A percentile compares a stretch with the other conserved stretches of the same genome.
Conservation (phyloP, 768 basidiomycete species). For the Leucosporidium creatinivorum region DNA sequence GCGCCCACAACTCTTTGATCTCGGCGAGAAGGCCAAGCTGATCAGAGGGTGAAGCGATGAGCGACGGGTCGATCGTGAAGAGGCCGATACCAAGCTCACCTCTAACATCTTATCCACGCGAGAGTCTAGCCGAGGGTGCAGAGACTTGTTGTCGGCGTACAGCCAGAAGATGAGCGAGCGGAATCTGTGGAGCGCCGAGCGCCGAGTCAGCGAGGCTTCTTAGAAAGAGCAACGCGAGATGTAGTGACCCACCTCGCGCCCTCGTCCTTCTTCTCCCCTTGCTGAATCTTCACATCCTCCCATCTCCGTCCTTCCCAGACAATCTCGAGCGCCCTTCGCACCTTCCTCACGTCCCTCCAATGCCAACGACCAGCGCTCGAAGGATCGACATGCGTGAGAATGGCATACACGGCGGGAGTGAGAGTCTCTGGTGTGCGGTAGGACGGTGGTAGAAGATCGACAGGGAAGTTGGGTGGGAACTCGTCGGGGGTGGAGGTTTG, state of each 20-base stretch:
- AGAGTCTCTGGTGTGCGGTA: constrained; percentile 19
- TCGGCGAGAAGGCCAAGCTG: constrained; percentile 76
- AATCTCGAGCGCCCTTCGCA: constrained; percentile 67
- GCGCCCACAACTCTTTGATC: constrained; percentile 46
- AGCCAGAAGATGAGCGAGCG: constrained; percentile 85
- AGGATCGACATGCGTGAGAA: constrained; percentile 65
- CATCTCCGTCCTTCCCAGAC: constrained; percentile 61
- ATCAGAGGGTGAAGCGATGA: neutral
- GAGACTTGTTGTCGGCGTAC: constrained; percentile 58
- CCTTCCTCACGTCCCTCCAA: constrained; percentile 89
- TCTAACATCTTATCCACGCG: constrained; percentile 86
- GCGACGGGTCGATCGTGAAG: too few species aligned
- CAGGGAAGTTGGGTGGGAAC: constrained; percentile 29
- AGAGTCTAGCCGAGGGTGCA: constrained; percentile 63
- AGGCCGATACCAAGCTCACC: too few species aligned
- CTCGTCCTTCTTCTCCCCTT: constrained; percentile 47
- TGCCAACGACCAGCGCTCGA: constrained; percentile 78
- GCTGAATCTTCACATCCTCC: constrained; percentile 60
- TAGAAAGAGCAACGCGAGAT: neutral
- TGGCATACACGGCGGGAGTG: constrained; percentile 48
- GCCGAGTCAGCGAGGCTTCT: neutral
- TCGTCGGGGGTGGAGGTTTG: constrained; percentile 22
- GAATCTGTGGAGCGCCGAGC: constrained; percentile 51
- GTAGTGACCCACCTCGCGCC: constrained; percentile 24
- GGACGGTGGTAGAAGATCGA: constrained; percentile 19